Conservation (phyloP, 2,329 filamentous ascomycete genomes). For the Amylocarpus encephaloides region DNA sequence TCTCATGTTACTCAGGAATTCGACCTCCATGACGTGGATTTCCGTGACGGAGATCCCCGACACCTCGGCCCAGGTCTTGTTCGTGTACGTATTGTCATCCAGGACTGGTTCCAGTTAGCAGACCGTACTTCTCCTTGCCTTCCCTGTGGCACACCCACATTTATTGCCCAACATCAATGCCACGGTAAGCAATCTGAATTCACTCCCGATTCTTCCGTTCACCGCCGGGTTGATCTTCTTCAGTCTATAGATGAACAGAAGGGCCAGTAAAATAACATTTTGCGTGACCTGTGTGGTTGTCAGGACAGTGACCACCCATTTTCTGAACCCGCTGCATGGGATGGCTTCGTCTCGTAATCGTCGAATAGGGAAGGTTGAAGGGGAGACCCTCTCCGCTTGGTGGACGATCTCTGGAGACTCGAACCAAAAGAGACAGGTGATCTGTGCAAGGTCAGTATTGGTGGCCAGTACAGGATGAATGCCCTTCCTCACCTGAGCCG, state of each 20-base stretch:
- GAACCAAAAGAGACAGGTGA: conserved; percentile 97
- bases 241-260: conserved; percentile 87
- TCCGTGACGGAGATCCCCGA: conserved; percentile 90
- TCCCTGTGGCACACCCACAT: conserved; percentile 47
- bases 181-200: conserved; percentile 86
- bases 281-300: conserved; percentile 94
- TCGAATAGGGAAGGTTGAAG: conserved; percentile 38
- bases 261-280: conserved; percentile 84
- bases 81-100: conserved; percentile 98
- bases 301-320: conserved; percentile 88
- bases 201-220: conserved; percentile 86
- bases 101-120: conserved; percentile 52
- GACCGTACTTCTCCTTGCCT: neutral
- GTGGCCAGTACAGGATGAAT: neutral
- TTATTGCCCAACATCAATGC: conserved; percentile 98
- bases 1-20: conserved; percentile 97
- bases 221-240: conserved; percentile 87
- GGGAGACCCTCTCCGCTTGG: conserved; percentile 53
- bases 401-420: conserved; percentile 77
- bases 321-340: conserved; percentile 74
- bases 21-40: conserved; percentile 99
- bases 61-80: conserved; percentile 99
- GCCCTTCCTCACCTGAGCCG: conserved; percentile 56
- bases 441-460: conserved; percentile 43
- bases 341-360: conserved; percentile 65